Evolutionary conservation across 352 stramenopile genomes (phyloP).

Genomic region (Globisporangium radiosum): DNA sequence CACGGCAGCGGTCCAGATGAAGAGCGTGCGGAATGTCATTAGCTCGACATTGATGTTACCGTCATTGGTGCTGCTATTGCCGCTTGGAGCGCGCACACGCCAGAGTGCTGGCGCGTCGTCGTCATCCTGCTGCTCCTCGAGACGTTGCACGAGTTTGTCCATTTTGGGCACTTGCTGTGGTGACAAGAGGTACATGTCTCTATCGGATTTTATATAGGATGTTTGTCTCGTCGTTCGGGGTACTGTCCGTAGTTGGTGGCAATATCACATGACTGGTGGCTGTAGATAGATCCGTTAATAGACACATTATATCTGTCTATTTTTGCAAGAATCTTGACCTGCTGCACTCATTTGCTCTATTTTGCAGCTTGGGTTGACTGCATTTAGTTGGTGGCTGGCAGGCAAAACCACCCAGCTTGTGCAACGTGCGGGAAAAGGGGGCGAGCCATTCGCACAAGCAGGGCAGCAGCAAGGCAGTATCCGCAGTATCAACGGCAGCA

Average conservation of each 20-base stretch:
- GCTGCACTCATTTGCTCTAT: neutral
- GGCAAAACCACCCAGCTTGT: constrained; percentile 13
- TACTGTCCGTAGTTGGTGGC: no score
- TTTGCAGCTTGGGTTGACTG: constrained; percentile 8
- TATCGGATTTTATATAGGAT: no score
- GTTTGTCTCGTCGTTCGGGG: no score
- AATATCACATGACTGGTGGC: no score
- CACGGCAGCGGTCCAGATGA: neutral
- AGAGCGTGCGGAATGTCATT: neutral
- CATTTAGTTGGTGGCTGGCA: constrained; percentile 1
- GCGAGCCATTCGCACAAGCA: constrained; percentile 2
- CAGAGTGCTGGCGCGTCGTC: neutral
- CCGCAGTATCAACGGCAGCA: no score
- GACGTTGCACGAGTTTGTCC: neutral
- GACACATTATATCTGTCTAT: neutral
- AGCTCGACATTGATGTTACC: neutral
- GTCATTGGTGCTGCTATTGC: neutral
- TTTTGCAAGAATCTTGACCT: neutral
- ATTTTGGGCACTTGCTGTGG: neutral
- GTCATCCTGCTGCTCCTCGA: neutral
- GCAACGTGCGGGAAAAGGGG: neutral
- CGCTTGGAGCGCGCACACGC: neutral
- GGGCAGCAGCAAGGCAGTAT: neutral
- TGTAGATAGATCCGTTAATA: no score
- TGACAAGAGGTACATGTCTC: neutral